These are phyloP conservation scores for Castanopsis chinensis DNA, from an alignment of 306 rosid genomes.

Conservation along the genomic window DNA sequence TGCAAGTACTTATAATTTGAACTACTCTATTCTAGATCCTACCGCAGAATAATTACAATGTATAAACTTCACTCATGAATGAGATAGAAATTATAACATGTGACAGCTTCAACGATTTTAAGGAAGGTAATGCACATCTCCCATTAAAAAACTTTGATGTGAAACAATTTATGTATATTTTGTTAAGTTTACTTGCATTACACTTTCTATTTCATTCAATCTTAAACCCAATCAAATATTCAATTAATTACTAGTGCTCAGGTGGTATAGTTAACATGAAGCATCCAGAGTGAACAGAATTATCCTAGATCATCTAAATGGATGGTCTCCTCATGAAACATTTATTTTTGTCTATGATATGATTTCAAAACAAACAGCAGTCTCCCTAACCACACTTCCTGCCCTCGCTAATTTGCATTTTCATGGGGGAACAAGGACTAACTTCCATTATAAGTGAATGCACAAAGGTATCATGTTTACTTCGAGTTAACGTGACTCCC, in stretches of 20 bases:
- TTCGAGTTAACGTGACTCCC: too few species aligned
- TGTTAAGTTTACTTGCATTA: not conserved
- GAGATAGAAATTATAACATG: not conserved
- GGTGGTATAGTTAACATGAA: not conserved
- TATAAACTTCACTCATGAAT: constrained; percentile 8
- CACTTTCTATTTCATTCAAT: not conserved
- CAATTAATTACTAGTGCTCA: not conserved
- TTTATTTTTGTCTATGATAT: not conserved
- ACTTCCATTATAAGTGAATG: not conserved
- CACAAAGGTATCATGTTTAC: not conserved
- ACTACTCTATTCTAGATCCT: not conserved
- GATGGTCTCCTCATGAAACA: not conserved
- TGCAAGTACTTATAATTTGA: not conserved
- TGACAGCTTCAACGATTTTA: not conserved
- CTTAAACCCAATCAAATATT: not conserved
- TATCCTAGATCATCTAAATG: not conserved
- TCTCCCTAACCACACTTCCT: not conserved
- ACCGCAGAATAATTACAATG: not conserved
- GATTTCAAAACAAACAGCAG: constrained; percentile 1
- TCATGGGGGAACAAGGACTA: not conserved
- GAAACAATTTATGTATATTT: not conserved
- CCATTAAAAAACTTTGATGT: not conserved
- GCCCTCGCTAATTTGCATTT: not conserved
- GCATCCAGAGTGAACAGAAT: not conserved
- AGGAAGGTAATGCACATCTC: not conserved